Evolutionary conservation across 1,139 yeast species (phyloP).

Genomic region (Geotrichum restrictum): DNA sequence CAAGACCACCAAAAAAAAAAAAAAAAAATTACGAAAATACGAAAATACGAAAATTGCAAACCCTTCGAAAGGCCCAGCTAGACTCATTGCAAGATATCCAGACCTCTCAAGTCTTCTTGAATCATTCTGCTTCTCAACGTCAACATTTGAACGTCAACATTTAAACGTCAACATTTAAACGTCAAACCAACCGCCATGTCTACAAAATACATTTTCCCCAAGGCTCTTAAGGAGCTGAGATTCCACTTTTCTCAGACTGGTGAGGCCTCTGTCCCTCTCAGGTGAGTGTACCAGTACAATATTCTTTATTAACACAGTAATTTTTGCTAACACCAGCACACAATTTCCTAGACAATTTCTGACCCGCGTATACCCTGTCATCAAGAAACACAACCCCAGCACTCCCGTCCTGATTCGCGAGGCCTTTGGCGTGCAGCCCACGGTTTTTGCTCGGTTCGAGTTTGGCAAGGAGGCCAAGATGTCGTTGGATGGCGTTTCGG

Average conservation of each 20-base stretch:
- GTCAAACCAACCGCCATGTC: slow-evolving; percentile 14
- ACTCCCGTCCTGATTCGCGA: slow-evolving; percentile 75
- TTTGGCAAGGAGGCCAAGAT: slow-evolving; percentile 37
- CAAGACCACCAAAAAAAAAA: slow-evolving; percentile 2
- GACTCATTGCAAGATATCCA: too few species aligned
- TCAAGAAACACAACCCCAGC: slow-evolving; percentile 54
- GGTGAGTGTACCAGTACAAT: slow-evolving; percentile 35
- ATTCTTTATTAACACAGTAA: background rate
- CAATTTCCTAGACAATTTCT: slow-evolving; percentile 48
- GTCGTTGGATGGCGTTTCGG: slow-evolving; percentile 33
- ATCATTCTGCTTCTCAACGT: background rate
- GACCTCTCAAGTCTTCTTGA: background rate
- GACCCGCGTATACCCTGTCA: slow-evolving; percentile 54
- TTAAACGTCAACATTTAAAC: background rate
- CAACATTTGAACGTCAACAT: too few species aligned
- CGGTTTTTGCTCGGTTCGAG: slow-evolving; percentile 64
- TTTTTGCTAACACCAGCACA: background rate
- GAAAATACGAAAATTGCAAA: background rate
- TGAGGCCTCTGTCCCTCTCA: slow-evolving; percentile 60
- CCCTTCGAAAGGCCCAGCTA: background rate
- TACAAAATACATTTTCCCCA: slow-evolving; percentile 56
- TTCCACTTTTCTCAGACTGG: slow-evolving; percentile 77
- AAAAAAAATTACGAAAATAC: background rate
- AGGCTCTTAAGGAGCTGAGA: slow-evolving; percentile 68
- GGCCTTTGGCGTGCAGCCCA: slow-evolving; percentile 66